Conservation (phyloP, 169 alveolate genomes). For the Blepharisma undulans region DNA sequence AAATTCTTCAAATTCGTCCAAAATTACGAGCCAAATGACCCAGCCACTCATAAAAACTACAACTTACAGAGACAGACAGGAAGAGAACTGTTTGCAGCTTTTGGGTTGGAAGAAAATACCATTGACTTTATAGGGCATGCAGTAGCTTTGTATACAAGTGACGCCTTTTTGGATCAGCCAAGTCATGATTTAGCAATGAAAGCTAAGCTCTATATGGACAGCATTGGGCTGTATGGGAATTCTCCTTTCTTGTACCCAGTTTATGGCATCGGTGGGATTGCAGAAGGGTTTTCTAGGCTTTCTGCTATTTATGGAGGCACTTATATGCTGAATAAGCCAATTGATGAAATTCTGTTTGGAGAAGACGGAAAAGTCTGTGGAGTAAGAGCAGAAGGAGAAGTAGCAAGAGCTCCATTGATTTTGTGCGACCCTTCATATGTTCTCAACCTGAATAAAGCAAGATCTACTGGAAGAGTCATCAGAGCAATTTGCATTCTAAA, state of each 20-base stretch:
- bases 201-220: slow-evolving; percentile 97
- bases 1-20: slow-evolving; percentile 93
- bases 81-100: slow-evolving; percentile 87
- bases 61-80: slow-evolving; percentile 84
- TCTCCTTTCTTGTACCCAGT: slow-evolving; percentile 87
- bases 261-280: slow-evolving; percentile 85
- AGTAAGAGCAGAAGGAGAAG: slow-evolving; percentile 89
- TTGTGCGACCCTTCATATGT: slow-evolving; percentile 95
- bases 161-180: slow-evolving; percentile 90
- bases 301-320: slow-evolving; percentile 86
- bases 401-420: slow-evolving; percentile 92
- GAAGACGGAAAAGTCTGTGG: slow-evolving; percentile 92
- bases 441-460: slow-evolving; percentile 69
- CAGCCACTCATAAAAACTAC: slow-evolving; percentile 91
- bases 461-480: slow-evolving; percentile 80
- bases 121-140: slow-evolving; percentile 98
- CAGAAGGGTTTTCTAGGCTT: slow-evolving; percentile 83
- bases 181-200: slow-evolving; percentile 97
- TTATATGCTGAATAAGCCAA: slow-evolving; percentile 87
- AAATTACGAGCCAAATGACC: slow-evolving; percentile 70
- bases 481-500: slow-evolving; percentile 94
- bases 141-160: slow-evolving; percentile 95
- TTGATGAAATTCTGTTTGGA: slow-evolving; percentile 90
- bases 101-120: slow-evolving; percentile 94
- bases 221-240: slow-evolving; percentile 93